Percentiles rank a stretch among this genome's conserved stretches.
phyloP scores from a whole-genome alignment of 805 yeast species.

The Starmerella potacharoeniae region DNA sequence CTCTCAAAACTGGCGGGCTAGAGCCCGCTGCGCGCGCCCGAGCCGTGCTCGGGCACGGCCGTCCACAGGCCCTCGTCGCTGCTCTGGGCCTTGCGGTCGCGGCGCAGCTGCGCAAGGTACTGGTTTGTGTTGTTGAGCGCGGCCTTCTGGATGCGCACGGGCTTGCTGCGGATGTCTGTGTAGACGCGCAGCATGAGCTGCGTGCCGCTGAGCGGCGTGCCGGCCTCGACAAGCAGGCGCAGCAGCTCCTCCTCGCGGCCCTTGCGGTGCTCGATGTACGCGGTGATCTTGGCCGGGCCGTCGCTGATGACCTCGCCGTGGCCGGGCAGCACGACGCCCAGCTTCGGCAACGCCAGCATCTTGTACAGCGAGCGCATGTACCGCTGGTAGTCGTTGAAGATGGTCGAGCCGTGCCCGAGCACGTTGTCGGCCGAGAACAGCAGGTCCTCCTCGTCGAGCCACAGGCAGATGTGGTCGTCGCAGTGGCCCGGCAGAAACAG shows the following conservation, averaged over 20 bases:
- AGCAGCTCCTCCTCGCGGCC: slow-evolving; percentile 28
- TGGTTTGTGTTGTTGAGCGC: slow-evolving; percentile 28
- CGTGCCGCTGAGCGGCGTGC: slow-evolving; percentile 7
- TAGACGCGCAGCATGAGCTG: slow-evolving; percentile 25
- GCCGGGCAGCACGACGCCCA: slow-evolving; percentile 28
- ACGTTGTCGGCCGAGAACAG: slow-evolving; percentile 31
- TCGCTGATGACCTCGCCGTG: slow-evolving; percentile 30
- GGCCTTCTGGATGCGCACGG: slow-evolving; percentile 23
- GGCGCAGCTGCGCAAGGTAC: slow-evolving; percentile 25
- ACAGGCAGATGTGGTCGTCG: slow-evolving; percentile 29
- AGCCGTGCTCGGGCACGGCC: not conserved
- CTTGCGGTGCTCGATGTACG: slow-evolving; percentile 29
- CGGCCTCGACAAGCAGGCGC: slow-evolving; percentile 12
- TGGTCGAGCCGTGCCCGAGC: slow-evolving; percentile 32
- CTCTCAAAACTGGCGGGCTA: not conserved
- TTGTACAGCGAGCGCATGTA: slow-evolving; percentile 26
- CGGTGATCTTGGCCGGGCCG: slow-evolving; percentile 25
- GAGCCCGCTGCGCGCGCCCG: slow-evolving; percentile 1
- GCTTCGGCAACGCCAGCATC: slow-evolving; percentile 21
- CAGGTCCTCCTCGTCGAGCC: slow-evolving; percentile 28
- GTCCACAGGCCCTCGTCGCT: slow-evolving; percentile 6
- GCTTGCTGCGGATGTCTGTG: slow-evolving; percentile 17
- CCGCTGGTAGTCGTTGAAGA: slow-evolving; percentile 26
- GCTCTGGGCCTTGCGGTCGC: slow-evolving; percentile 19
- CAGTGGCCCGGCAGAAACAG: slow-evolving; percentile 32